Evolutionary conservation across 2,329 filamentous ascomycete species (phyloP), one percentile per base, ranked within the genome.

Genomic region (Ilyonectria mors-panacis): DNA sequence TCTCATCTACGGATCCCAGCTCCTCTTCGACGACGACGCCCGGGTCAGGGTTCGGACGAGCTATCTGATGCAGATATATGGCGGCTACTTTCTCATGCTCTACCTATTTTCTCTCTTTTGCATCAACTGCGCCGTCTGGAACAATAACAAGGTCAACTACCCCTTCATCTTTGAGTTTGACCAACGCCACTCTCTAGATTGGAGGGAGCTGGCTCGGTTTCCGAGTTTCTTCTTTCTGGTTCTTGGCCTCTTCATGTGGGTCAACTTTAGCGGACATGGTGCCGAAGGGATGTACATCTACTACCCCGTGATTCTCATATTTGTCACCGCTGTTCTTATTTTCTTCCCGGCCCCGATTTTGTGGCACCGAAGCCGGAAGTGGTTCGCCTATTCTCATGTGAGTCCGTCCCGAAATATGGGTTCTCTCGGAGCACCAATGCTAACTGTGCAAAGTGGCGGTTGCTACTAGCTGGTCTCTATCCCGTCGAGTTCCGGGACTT

Each of bases 401-500:
- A 84, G 92, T 85, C 42, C 35, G 8, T n/a, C 10, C 21, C 1
- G 5, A 2, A n/a, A 19, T 1, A 10, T 17, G 19, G 6, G 5
- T 26, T 6, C 4, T 15, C 1, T 4, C 12, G 1, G 1, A 37
- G 4, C 19, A 28, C 8, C n/a, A 9, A 26, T 21, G 19, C 70
- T 76, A 33, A 77, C 61, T 17, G 1, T 23, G 0, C 21, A 0
- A 6, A 96, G 92, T 97, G 93, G 88, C 93, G 96, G 67, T 85
- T 98, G 19, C 83, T 97, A 59, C 87, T 95, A 55, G 94, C 95
- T 15, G 95, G 95, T 4, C 79, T 97, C 21, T 98, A 97, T 76
- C 94, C 94, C 1, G 96, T 99, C 56, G 95, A 98, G 78, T 99
- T 98, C 79, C 90, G 95, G 65, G 96, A 99, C 81, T 98, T 99